Evolutionary conservation across 2,329 filamentous ascomycete species (phyloP), one percentile per base, ranked within the genome.

Genomic region (Xylaria sp.): DNA sequence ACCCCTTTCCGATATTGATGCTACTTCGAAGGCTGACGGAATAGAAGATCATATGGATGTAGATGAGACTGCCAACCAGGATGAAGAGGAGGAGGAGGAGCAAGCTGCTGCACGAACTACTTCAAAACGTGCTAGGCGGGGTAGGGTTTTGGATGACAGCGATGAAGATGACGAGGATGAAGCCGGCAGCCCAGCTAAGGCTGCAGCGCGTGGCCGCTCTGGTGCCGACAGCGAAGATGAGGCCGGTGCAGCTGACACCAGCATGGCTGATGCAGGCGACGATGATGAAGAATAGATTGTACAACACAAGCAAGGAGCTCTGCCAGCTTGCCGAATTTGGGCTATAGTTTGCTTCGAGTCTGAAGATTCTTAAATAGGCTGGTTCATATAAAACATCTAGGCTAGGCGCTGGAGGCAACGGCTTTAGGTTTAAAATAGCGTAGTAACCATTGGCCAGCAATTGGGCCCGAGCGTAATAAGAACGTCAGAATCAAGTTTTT

Each of bases 51-150:
- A 78, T 70, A 88, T 88, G 86, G 86, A 88, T 9, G 81, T 88
- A 1, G 86, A 89, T 69, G 80, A 82, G 23, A 75, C 79, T 12
- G 78, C 74, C 7, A 74, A 77, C n/a, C 75, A 81, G 36, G 82
- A 85, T 7, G 84, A 84, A 15, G 85, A 87, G 7, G 86, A 87
- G 6, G 86, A 85, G 0, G 85, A 86, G 0, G 85, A 88, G 1
- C 86, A 86, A 2, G 85, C 80, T 23, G 80, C 82, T 28, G 78
- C 68, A 10, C 66, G 71, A 33, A 56, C 80, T 62, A 76, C 75
- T 55, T 75, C 71, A 72, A 66, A 87, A 78, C 82, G 86, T 63
- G 79, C 82, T 20, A 81, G 86, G 43, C 81, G 86, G 52, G 86
- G 84, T 23, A 81, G 86, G 43, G 84, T 88, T 33, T 77, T 88